phyloP scores from a whole-genome alignment of 1,284 basidiomycete genomes.

The Athelia sp. region DNA sequence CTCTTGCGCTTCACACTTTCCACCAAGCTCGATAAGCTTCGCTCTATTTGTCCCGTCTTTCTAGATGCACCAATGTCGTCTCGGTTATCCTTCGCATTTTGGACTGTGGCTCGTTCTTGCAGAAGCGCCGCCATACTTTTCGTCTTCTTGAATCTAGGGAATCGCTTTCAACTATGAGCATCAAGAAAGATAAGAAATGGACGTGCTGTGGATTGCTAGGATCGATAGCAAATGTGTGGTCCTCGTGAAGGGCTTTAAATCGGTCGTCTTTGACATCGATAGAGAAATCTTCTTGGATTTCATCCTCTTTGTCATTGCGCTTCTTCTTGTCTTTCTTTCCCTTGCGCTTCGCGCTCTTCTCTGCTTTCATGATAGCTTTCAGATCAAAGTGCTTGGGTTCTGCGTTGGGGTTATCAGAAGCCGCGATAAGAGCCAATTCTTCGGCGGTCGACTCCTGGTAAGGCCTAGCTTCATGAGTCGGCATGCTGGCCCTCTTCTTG shows the following conservation, averaged over 20 bases:
- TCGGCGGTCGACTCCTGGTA: conserved; percentile 41
- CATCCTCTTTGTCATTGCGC: conserved; percentile 44
- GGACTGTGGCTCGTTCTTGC: conserved; percentile 63
- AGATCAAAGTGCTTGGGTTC: conserved; percentile 86
- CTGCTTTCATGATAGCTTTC: conserved; percentile 84
- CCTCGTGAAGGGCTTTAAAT: conserved; percentile 85
- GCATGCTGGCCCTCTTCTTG: conserved; percentile 12
- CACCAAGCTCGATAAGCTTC: conserved; percentile 63
- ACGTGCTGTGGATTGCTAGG: conserved; percentile 91
- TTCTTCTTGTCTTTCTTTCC: conserved; percentile 43
- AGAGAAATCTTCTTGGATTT: conserved; percentile 73
- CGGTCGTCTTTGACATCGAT: conserved; percentile 87
- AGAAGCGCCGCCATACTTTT: conserved; percentile 83
- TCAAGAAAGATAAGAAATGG: not conserved
- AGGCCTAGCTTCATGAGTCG: conserved; percentile 3
- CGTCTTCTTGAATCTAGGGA: conserved; percentile 79
- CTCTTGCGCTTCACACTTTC: conserved; percentile 85
- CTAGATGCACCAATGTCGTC: conserved; percentile 4
- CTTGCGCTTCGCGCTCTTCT: conserved; percentile 61
- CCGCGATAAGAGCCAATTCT: conserved; percentile 63
- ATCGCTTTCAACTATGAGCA: conserved; percentile 9
- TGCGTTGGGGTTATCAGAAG: conserved; percentile 46
- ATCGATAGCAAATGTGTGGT: conserved; percentile 93
- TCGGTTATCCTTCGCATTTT: conserved; percentile 33
- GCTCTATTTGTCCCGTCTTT: conserved; percentile 16